Conservation (phyloP, 495 filamentous ascomycete genomes). For the Xylaria bambusicola region DNA sequence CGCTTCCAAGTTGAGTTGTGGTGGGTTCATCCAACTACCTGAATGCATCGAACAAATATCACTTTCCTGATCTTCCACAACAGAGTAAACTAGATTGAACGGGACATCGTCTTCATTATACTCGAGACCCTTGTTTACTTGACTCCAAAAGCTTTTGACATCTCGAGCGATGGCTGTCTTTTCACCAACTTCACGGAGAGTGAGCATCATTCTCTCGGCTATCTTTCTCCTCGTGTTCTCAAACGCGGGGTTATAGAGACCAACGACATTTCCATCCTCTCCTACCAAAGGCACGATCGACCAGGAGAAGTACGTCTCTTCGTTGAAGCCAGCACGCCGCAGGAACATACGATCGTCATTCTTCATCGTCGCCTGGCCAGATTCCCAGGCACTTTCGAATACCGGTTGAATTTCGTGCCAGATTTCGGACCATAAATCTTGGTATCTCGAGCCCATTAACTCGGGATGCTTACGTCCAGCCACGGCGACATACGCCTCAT, state of each 20-base stretch:
- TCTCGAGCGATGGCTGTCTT: constrained; percentile 66
- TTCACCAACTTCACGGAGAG: constrained; percentile 69
- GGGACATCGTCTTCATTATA: constrained; percentile 65
- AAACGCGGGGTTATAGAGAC: constrained; percentile 69
- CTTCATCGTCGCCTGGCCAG: constrained; percentile 72
- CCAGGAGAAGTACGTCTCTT: constrained; percentile 73
- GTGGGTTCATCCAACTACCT: constrained; percentile 53
- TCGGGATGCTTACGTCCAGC: constrained; percentile 69
- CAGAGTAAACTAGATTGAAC: constrained; percentile 65
- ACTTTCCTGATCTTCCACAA: constrained; percentile 60
- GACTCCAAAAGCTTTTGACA: constrained; percentile 62
- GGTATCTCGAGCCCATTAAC: constrained; percentile 68
- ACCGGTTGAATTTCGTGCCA: constrained; percentile 64
- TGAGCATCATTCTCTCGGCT: constrained; percentile 66
- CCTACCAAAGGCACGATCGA: constrained; percentile 68
- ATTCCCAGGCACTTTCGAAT: constrained; percentile 57
- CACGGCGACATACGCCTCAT: constrained; percentile 68
- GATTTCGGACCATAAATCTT: constrained; percentile 65
- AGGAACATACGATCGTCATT: constrained; percentile 71
- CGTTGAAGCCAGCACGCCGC: constrained; percentile 58
- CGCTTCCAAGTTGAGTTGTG: constrained; percentile 61
- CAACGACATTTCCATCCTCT: constrained; percentile 59
- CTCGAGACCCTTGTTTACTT: constrained; percentile 57
- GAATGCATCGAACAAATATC: constrained; percentile 64
- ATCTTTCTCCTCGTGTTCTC: constrained; percentile 68